Base-by-base conservation (phyloP, 2,329 filamentous ascomycete genomes). In the Sclerotinia glacialis region DNA sequence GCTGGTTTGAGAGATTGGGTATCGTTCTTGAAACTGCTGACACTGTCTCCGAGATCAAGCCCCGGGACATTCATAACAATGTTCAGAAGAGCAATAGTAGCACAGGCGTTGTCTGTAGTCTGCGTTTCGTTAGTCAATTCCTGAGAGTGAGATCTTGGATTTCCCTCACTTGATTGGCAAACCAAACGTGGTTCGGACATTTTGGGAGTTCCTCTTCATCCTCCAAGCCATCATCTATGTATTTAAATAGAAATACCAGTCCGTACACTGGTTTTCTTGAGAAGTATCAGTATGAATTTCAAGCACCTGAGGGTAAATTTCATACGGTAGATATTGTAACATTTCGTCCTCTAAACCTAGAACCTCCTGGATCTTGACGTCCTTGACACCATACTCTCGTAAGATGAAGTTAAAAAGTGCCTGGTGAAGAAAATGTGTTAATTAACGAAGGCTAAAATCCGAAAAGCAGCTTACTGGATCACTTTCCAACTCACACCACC, bases 71-170 rank as follows among this genome's bases (percentile, higher is more conserved):
- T 98, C 85, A 97, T 96, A 74, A 97, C 81, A 68, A 97, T 96
- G 74, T 98, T 98, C 72, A 97, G 84, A 71, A 98, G 82, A 4
- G 95, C 93, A 55, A 97, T 86, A n/a, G 92, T 95, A 26, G 92
- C 95, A 78, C 95, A 99, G 34, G 92, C 89, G 77, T 96, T 96
- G 65, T 86, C 83, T 0, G 87, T 89, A 0, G 91, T 92, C 89
- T 94, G 37, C 37, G 7, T 42, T 63, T 5, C 62, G 16, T 66
- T 53, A 66, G 40, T 37, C 16, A 58, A 44, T 47, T 42, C 3
- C 23, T 50, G 21, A 34, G 21, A 34, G 23, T 14, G 31, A 53
- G 67, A 50, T 69, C 37, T 6, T 50, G 44, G 44, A 55, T 49
- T 2, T 37, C 31, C 73, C 79, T 26, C 75, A 91, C 89, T 80